Percentiles rank a stretch among this genome's conserved stretches.
phyloP scores from a whole-genome alignment of 2,329 filamentous ascomycete genomes.

The Capronia americana region DNA sequence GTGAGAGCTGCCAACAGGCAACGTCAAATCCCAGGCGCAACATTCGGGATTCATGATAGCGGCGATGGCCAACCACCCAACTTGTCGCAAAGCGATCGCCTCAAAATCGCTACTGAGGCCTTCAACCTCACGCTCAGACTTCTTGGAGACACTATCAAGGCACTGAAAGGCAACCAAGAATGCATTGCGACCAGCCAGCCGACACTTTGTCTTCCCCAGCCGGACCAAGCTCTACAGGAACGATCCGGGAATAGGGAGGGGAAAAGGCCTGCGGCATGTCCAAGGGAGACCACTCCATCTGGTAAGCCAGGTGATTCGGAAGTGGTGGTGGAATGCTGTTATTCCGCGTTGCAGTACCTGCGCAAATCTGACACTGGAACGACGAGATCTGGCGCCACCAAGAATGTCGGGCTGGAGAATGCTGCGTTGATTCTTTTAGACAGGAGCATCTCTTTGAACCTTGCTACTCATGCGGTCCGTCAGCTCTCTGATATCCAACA shows the following conservation, averaged over 20 bases:
- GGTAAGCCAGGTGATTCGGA: constrained; percentile 6
- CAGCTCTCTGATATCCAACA: constrained; percentile 34
- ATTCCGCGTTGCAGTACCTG: constrained; percentile 49
- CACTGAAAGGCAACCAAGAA: constrained; percentile 23
- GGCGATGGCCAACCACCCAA: not conserved
- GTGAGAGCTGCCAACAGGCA: constrained; percentile 34
- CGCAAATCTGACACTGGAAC: constrained; percentile 39
- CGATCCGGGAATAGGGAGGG: constrained; percentile 42
- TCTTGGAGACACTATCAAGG: constrained; percentile 47
- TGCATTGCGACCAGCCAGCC: not conserved
- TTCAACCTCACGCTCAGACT: constrained; percentile 54
- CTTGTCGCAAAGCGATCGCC: constrained; percentile 42
- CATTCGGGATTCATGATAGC: constrained; percentile 27
- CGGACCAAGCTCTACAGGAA: constrained; percentile 40
- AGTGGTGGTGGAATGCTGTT: constrained; percentile 50
- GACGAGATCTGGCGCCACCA: not conserved
- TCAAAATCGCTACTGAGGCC: constrained; percentile 53
- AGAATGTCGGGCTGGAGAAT: constrained; percentile 28
- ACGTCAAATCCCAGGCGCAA: constrained; percentile 11
- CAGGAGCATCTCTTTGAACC: constrained; percentile 34
- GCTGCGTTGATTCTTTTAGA: constrained; percentile 38
- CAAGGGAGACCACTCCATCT: constrained; percentile 8
- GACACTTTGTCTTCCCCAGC: constrained; percentile 4
- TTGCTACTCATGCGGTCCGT: constrained; percentile 22
- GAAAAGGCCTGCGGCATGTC: constrained; percentile 37